Conservation (phyloP, 306 rosid genomes). For the Purshia tridentata region DNA sequence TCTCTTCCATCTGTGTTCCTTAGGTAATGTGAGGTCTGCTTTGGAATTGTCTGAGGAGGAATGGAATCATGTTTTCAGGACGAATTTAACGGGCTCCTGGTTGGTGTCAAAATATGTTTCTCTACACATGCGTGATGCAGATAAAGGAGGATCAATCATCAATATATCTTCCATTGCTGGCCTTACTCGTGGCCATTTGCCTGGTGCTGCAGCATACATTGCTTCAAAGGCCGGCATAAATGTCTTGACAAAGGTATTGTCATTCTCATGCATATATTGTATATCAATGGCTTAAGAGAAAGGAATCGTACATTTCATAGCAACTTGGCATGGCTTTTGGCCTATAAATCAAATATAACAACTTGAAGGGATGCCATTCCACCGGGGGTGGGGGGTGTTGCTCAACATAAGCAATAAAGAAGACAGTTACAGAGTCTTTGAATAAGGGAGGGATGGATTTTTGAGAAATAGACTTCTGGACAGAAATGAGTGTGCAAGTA, state of each 20-base stretch:
- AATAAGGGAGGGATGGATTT: too few species aligned
- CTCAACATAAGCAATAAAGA: not conserved
- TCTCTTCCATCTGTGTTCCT: conserved; percentile 1
- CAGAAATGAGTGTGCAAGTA: too few species aligned
- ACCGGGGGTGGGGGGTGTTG: not conserved
- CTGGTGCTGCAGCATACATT: conserved; percentile 63
- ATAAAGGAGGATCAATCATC: conserved; percentile 61
- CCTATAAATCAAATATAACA: not conserved
- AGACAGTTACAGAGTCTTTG: not conserved
- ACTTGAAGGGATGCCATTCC: conserved; percentile 4
- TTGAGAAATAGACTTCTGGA: too few species aligned
- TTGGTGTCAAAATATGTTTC: conserved; percentile 64
- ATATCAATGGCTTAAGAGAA: not conserved
- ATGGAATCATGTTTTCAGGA: conserved; percentile 53
- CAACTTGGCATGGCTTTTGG: not conserved
- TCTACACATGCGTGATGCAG: conserved; percentile 54
- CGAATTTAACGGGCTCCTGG: conserved; percentile 75
- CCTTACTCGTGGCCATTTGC: conserved; percentile 54
- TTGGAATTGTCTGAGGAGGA: conserved; percentile 65
- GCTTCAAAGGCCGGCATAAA: conserved; percentile 59
- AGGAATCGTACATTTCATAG: not conserved
- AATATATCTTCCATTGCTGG: conserved; percentile 77
- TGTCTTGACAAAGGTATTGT: conserved; percentile 53
- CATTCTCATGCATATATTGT: not conserved
- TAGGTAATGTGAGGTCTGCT: conserved; percentile 60